Evolutionary conservation across 1,284 basidiomycete species (phyloP).

Genomic region (Ustilago loliicola): DNA sequence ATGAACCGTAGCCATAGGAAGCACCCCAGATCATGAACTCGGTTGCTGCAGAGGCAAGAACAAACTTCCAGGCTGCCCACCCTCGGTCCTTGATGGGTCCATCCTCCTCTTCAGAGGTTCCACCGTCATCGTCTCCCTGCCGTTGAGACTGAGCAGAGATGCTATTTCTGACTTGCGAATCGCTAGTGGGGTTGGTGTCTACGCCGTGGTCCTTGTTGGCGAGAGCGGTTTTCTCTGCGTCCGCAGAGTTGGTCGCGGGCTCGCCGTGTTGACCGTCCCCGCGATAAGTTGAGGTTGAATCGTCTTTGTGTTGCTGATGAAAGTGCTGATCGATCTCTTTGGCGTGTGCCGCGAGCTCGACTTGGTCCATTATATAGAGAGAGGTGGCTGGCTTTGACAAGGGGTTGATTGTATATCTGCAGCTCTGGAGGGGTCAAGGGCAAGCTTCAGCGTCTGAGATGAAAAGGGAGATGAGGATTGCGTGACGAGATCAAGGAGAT

Average conservation of each 20-base stretch:
- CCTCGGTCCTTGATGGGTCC: slow-evolving; percentile 29
- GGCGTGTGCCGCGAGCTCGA: slow-evolving; percentile 21
- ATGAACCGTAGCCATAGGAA: slow-evolving; percentile 61
- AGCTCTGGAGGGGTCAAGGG: too few relatives aligned
- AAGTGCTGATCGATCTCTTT: slow-evolving; percentile 21
- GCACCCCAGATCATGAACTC: slow-evolving; percentile 60
- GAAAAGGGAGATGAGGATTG: not conserved
- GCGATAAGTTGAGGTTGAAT: not conserved
- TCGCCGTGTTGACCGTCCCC: not conserved
- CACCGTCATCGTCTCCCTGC: not conserved
- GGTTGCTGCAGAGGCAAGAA: slow-evolving; percentile 36
- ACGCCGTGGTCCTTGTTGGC: not conserved
- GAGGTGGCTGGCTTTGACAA: not conserved
- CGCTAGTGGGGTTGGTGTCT: not conserved
- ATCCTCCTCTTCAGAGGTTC: not conserved
- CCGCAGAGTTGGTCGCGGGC: not conserved
- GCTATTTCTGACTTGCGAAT: not conserved
- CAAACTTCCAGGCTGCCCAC: slow-evolving; percentile 45
- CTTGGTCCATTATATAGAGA: slow-evolving; percentile 32
- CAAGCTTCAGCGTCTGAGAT: too few relatives aligned
- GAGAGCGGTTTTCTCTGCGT: slow-evolving; percentile 7
- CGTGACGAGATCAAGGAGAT: slow-evolving; percentile 2
- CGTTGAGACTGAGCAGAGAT: not conserved
- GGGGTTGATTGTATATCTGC: not conserved
- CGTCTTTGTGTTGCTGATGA: not conserved